A percentile compares a stretch with the other conserved stretches of the same genome.
phyloP scores from a whole-genome alignment of 2,329 filamentous ascomycete genomes.

The Colletotrichum noveboracense region DNA sequence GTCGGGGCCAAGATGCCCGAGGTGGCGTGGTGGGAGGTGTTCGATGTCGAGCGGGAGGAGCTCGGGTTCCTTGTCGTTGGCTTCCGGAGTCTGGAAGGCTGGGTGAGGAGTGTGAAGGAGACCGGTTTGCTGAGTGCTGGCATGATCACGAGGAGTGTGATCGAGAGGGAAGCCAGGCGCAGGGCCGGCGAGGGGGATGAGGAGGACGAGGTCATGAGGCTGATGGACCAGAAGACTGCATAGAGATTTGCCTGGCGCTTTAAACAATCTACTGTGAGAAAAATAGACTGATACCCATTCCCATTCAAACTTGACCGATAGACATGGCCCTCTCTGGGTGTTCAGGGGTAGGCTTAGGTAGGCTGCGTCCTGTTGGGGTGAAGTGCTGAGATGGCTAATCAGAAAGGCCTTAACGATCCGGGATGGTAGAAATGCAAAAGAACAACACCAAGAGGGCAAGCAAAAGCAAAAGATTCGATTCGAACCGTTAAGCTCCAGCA shows the following conservation, averaged over 20 bases:
- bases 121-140: slow-evolving; percentile 52
- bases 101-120: slow-evolving; percentile 63
- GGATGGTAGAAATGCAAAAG: background rate
- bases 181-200: slow-evolving; percentile 48
- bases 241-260: background rate
- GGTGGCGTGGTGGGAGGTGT: slow-evolving; percentile 96
- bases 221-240: slow-evolving; percentile 22
- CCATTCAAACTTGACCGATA: background rate
- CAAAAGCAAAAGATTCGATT: background rate
- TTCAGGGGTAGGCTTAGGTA: background rate
- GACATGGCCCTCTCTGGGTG: background rate
- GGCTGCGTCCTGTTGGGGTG: background rate
- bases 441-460: background rate
- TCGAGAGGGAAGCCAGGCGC: slow-evolving; percentile 66
- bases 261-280: background rate
- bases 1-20: slow-evolving; percentile 78
- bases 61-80: slow-evolving; percentile 90
- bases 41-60: slow-evolving; percentile 94
- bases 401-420: background rate
- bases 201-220: slow-evolving; percentile 49
- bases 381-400: background rate
- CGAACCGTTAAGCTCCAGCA: background rate
- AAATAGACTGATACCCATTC: background rate
- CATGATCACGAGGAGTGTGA: slow-evolving; percentile 61
- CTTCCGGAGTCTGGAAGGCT: slow-evolving; percentile 79